Percentiles rank a stretch among this genome's conserved stretches.
Evolutionary conservation across 2,329 filamentous ascomycete genomes (phyloP).

Genomic region (Harringtonia aguacate): DNA sequence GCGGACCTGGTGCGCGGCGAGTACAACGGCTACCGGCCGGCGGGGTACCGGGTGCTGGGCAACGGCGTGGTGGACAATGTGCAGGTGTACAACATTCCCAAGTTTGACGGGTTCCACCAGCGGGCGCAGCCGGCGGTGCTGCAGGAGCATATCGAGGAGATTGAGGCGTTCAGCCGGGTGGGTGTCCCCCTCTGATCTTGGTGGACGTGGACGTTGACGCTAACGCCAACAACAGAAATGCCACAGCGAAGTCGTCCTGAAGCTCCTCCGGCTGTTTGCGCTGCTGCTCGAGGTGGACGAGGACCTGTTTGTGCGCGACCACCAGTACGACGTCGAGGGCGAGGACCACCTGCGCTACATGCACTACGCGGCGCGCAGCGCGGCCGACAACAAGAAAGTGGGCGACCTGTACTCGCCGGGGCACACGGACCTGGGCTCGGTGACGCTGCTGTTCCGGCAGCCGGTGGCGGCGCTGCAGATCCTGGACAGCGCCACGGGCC

Average conservation of each 20-base stretch:
- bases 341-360: constrained; percentile 51
- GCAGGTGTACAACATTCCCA: constrained; percentile 50
- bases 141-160: constrained; percentile 35
- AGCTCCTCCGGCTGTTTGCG: constrained; percentile 46
- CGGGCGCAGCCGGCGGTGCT: constrained; percentile 35
- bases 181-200: background rate
- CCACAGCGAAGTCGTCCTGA: constrained; percentile 37
- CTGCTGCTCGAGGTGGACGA: constrained; percentile 48
- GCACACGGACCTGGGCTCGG: constrained; percentile 40
- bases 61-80: constrained; percentile 38
- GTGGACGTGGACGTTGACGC: background rate
- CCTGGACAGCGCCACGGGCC: constrained; percentile 22
- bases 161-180: constrained; percentile 37
- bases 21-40: constrained; percentile 40
- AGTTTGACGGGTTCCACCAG: constrained; percentile 38
- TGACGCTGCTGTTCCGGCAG: constrained; percentile 44
- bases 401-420: constrained; percentile 18
- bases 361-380: constrained; percentile 36
- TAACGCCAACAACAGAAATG: constrained; percentile 3
- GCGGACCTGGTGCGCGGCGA: constrained; percentile 32
- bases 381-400: constrained; percentile 22
- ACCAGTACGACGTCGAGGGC: constrained; percentile 41
- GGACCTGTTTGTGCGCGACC: constrained; percentile 41
- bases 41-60: constrained; percentile 19
- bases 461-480: constrained; percentile 43